Base-by-base conservation (phyloP, 371 early-diverging fungal species). In the Mortierella sp. region DNA sequence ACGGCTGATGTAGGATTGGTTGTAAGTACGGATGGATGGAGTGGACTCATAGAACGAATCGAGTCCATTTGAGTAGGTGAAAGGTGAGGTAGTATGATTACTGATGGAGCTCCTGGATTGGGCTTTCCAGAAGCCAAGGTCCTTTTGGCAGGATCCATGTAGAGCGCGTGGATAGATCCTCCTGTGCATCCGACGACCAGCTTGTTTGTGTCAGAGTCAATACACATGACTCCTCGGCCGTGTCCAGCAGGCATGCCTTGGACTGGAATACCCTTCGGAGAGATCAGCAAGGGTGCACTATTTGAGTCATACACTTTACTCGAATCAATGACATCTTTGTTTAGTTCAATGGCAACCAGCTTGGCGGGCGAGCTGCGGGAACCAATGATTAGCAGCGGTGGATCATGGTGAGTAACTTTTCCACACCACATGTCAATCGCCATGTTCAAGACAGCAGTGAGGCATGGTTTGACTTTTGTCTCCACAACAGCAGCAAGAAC, bases 241-340 rank as follows among this genome's bases (percentile, higher is more conserved):
- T 66, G 66, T 2, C 74, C 70, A 17, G 47, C 58, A 0, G 79
- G 70, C 26, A 73, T 61, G 1, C 70, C 74, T 26, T 73, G 65
- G 32, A 79, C 37, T 0, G 70, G 70, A 19, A 45, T 34, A 5
- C 37, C 31, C 42, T 62, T 79, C n/a, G 79, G 79, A 5, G 62
- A 64, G 6, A 67, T 10, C 15, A 63, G 58, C 19, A 53, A 28
- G 3, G 79, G 79, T 10, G 34, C 23, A 5, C 57, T 43, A 13
- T 63, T 49, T 4, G 23, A 4, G 61, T 78, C 19, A 64, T 83
- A 62, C 60, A 70, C 32, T 65, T 76, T 78, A 66, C 59, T 61
- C 59, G 85, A 69, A 72, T 85, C 83, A 64, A 86, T 81, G 62
- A 86, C 63, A 64, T 83, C 53, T 65, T 68, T 57, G 70, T 75